A percentile compares a stretch with the other conserved stretches of the same genome.
Evolutionary conservation across 2,329 filamentous ascomycete species (phyloP).

Genomic region (Exophiala sp.): DNA sequence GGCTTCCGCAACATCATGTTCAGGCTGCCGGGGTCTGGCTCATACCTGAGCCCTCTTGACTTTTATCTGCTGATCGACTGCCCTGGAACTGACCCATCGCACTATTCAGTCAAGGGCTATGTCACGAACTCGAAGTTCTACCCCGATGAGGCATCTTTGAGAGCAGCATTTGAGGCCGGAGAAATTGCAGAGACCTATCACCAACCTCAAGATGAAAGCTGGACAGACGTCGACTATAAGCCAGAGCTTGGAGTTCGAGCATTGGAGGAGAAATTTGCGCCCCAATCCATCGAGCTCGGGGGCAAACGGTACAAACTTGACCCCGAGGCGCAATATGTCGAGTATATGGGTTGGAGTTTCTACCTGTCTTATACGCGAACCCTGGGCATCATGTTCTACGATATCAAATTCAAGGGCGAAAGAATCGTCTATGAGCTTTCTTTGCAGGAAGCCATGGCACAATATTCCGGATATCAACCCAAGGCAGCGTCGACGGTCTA

Average conservation of each 20-base stretch:
- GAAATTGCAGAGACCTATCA: conserved; percentile 35
- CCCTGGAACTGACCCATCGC: conserved; percentile 41
- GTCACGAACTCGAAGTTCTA: conserved; percentile 42
- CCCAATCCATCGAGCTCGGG: conserved; percentile 13
- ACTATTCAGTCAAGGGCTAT: conserved; percentile 41
- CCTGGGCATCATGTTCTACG: conserved; percentile 18
- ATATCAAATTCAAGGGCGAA: conserved; percentile 47
- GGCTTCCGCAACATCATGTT: conserved; percentile 42
- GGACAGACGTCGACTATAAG: conserved; percentile 19
- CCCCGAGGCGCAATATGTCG: conserved; percentile 11
- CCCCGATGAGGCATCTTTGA: conserved; percentile 33
- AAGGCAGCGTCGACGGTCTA: conserved; percentile 26
- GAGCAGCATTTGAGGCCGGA: conserved; percentile 37
- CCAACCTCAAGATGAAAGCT: conserved; percentile 29
- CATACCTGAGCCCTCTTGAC: conserved; percentile 42
- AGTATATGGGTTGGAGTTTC: conserved; percentile 16
- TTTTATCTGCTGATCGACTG: conserved; percentile 44
- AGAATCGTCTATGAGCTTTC: conserved; percentile 50
- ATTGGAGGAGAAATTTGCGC: conserved; percentile 14
- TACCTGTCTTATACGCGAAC: conserved; percentile 13
- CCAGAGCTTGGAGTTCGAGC: conserved; percentile 11
- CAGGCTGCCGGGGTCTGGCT: conserved; percentile 37
- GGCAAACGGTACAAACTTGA: conserved; percentile 18
- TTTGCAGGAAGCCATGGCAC: conserved; percentile 49
- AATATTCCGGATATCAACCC: conserved; percentile 42